These are phyloP conservation scores for Suhomyces canberraensis DNA, from an alignment of 805 yeast genomes.

Conservation along the genomic window DNA sequence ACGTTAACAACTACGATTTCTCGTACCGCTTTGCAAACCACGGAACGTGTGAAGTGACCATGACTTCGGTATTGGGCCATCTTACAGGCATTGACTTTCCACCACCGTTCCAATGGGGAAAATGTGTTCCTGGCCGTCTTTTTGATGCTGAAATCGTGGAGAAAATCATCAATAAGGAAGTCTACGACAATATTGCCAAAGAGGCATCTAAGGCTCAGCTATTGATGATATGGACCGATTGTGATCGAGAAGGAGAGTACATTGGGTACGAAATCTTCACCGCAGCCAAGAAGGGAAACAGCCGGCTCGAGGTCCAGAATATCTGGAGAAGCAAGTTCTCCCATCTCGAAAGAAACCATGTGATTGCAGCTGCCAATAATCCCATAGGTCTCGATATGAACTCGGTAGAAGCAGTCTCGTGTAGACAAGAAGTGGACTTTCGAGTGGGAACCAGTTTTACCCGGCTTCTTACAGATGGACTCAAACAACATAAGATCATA, in stretches of 20 bases:
- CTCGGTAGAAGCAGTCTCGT: slow-evolving; percentile 79
- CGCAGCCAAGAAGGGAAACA: slow-evolving; percentile 58
- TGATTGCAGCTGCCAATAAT: slow-evolving; percentile 67
- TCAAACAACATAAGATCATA: slow-evolving; percentile 34
- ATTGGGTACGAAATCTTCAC: slow-evolving; percentile 81
- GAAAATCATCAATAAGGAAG: slow-evolving; percentile 34
- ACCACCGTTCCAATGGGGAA: slow-evolving; percentile 60
- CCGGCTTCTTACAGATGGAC: slow-evolving; percentile 62
- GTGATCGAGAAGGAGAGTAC: slow-evolving; percentile 94
- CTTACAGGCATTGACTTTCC: slow-evolving; percentile 65
- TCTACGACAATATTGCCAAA: slow-evolving; percentile 62
- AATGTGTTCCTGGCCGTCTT: slow-evolving; percentile 58
- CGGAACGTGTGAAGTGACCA: slow-evolving; percentile 75
- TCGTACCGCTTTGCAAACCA: slow-evolving; percentile 56
- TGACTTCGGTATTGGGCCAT: slow-evolving; percentile 94
- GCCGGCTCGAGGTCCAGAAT: slow-evolving; percentile 44
- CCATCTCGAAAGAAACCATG: slow-evolving; percentile 76
- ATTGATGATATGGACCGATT: slow-evolving; percentile 96
- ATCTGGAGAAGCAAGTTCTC: slow-evolving; percentile 79
- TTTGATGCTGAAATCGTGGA: slow-evolving; percentile 68
- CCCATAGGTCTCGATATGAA: slow-evolving; percentile 63
- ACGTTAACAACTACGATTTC: slow-evolving; percentile 78
- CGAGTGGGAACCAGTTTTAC: slow-evolving; percentile 90
- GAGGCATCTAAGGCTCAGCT: slow-evolving; percentile 61
- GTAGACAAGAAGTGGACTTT: slow-evolving; percentile 83